A percentile compares a stretch with the other conserved stretches of the same genome.
phyloP scores from a whole-genome alignment of 2,329 filamentous ascomycete genomes.

The Colletotrichum lini region DNA sequence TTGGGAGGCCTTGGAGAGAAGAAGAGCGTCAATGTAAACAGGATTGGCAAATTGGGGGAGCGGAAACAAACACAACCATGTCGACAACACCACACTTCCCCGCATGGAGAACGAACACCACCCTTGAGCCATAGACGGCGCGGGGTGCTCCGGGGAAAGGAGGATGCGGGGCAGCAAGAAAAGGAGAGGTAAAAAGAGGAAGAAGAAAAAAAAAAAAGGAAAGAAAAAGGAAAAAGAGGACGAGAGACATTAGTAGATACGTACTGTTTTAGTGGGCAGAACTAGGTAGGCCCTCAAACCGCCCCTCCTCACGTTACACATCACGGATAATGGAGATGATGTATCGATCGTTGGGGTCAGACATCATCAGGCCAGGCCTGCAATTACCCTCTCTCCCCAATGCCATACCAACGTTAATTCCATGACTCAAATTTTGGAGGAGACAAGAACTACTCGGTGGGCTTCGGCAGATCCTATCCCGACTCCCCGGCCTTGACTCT shows the following conservation, averaged over 20 bases:
- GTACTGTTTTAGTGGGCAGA: conserved; percentile 1
- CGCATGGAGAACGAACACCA: conserved; percentile 13
- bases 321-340: background rate
- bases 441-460: background rate
- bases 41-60: background rate
- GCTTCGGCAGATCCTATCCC: conserved; percentile 4
- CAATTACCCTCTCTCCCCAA: conserved; percentile 2
- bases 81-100: conserved; percentile 17
- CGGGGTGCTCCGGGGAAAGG: conserved; percentile 28
- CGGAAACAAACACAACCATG: no score
- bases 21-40: background rate
- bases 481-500: background rate
- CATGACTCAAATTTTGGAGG: conserved; percentile 14
- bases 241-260: no score
- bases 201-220: background rate
- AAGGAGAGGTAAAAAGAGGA: background rate
- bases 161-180: background rate
- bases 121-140: background rate
- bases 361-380: background rate
- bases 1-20: background rate
- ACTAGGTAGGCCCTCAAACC: background rate
- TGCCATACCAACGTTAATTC: conserved; percentile 3
- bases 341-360: background rate
- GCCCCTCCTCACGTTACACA: background rate
- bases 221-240: background rate